These are phyloP conservation scores for Furcasterigmium furcatum DNA, from an alignment of 2,329 filamentous ascomycete genomes.

Conservation along the genomic window DNA sequence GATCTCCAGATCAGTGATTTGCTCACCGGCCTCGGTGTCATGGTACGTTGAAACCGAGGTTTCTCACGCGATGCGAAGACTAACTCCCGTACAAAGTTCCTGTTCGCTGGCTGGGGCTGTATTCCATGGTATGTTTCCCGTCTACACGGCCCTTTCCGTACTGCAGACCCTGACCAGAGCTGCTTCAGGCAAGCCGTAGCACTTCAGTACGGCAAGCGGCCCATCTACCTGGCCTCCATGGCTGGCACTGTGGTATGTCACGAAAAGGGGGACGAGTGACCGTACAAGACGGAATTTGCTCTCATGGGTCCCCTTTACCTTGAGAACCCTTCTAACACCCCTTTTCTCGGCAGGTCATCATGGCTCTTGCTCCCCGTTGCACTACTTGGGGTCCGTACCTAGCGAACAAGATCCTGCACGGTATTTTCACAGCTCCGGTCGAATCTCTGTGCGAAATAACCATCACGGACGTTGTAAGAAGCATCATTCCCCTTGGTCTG, in stretches of 20 bases:
- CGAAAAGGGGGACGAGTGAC: no score
- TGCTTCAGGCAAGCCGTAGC: conserved; percentile 52
- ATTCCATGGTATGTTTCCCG: conserved; percentile 38
- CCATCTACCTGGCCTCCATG: conserved; percentile 32
- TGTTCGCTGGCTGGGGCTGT: conserved; percentile 49
- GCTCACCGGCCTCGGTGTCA: conserved; percentile 30
- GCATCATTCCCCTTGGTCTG: no score
- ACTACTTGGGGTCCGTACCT: conserved; percentile 26
- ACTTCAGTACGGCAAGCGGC: conserved; percentile 45
- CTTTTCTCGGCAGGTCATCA: no score
- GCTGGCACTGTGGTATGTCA: background rate
- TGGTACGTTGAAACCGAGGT: conserved; percentile 25
- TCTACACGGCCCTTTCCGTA: conserved; percentile 49
- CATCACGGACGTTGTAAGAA: conserved; percentile 13
- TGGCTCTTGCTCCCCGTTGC: no score
- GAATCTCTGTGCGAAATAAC: conserved; percentile 24
- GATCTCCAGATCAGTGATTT: conserved; percentile 28
- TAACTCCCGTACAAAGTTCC: conserved; percentile 36
- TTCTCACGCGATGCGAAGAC: conserved; percentile 44
- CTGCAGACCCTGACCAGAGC: no score
- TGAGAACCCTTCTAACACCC: no score
- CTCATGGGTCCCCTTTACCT: no score
- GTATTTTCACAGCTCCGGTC: conserved; percentile 21
- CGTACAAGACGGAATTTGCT: no score
- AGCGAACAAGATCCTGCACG: conserved; percentile 18